These are phyloP conservation scores for Melocanna baccifera DNA, from an alignment of 176 grass and related monocot genomes.

Conservation along the genomic window DNA sequence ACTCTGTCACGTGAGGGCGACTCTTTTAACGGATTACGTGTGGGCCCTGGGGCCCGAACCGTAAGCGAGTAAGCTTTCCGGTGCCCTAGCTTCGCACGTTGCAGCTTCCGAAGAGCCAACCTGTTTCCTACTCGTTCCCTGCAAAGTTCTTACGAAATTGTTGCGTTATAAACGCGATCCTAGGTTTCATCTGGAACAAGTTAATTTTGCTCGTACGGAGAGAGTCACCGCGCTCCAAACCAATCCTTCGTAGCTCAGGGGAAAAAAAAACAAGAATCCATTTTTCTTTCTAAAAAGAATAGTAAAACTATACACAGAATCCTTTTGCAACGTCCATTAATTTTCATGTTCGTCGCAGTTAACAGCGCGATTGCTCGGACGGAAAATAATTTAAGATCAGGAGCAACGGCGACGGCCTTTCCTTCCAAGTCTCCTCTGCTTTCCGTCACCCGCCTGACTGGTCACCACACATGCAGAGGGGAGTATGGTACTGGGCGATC, in stretches of 20 bases:
- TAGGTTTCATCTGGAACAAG: too few relatives aligned
- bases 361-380: not conserved
- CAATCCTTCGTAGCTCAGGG: too few relatives aligned
- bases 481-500: not conserved
- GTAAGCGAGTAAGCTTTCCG: not conserved
- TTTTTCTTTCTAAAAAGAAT: not conserved
- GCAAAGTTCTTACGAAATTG: too few relatives aligned
- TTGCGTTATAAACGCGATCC: too few relatives aligned
- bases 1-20: not conserved
- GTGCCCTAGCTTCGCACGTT: not conserved
- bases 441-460: not conserved
- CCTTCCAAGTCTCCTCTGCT: not conserved
- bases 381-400: not conserved
- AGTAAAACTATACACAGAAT: not conserved
- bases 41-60: not conserved
- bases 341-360: not conserved
- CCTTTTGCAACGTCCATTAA: not conserved
- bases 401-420: not conserved
- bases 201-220: too few relatives aligned
- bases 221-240: too few relatives aligned
- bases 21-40: not conserved
- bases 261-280: too few relatives aligned
- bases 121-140: too few relatives aligned
- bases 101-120: too few relatives aligned
- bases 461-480: not conserved